Percentiles rank a stretch among this genome's conserved stretches.
Evolutionary conservation across 2,329 filamentous ascomycete species (phyloP).

Genomic region (Diaporthe capsici): DNA sequence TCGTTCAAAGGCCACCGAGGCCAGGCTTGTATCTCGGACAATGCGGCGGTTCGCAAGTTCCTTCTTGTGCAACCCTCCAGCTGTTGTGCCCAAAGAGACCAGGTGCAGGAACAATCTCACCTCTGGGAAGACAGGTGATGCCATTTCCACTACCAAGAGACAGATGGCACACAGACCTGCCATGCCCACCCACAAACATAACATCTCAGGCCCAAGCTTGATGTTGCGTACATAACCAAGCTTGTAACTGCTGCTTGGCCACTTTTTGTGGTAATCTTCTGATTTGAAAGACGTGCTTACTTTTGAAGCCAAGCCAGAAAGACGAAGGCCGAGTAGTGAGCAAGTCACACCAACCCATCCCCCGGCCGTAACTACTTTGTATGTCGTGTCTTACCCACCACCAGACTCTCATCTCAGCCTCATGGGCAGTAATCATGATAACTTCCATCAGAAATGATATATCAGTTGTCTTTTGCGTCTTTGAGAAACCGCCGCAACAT

Average conservation of each 20-base stretch:
- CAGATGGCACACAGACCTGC: background rate
- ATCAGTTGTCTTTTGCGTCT: slow-evolving; percentile 37
- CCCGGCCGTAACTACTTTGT: slow-evolving; percentile 6
- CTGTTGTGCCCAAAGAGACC: slow-evolving; percentile 16
- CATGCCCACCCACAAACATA: background rate
- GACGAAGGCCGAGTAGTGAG: slow-evolving; percentile 1
- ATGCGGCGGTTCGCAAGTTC: slow-evolving; percentile 21
- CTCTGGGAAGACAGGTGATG: slow-evolving; percentile 5
- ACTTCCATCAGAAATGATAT: slow-evolving; percentile 32
- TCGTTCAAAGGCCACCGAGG: background rate
- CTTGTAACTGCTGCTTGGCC: background rate
- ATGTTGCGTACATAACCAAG: background rate
- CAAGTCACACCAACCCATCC: slow-evolving; percentile 35
- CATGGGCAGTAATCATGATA: slow-evolving; percentile 29
- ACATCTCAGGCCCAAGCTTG: background rate
- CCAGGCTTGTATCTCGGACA: slow-evolving; percentile 31
- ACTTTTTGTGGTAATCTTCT: background rate
- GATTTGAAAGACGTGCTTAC: slow-evolving; percentile 5
- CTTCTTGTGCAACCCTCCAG: slow-evolving; percentile 28
- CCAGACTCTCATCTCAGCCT: slow-evolving; percentile 38
- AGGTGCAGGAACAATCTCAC: slow-evolving; percentile 36
- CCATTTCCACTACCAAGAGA: slow-evolving; percentile 11
- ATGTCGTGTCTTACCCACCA: slow-evolving; percentile 34
- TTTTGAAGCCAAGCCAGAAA: background rate
- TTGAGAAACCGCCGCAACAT: background rate